phyloP scores from a whole-genome alignment of 106 monocot genomes.

The Hemerocallis citrina region DNA sequence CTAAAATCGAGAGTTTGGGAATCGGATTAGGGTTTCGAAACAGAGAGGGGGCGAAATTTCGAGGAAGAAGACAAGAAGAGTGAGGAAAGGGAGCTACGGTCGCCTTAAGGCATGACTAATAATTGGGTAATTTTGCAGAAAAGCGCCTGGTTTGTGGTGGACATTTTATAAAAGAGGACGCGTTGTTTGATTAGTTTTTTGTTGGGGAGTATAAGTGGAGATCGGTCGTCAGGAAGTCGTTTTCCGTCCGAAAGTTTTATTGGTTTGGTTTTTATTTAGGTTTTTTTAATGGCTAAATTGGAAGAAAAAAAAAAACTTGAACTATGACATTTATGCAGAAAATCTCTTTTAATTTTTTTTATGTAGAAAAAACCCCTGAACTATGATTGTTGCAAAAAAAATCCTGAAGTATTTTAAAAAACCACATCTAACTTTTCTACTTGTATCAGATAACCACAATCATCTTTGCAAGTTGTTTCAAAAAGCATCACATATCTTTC shows the following conservation, averaged over 20 bases:
- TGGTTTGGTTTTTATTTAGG: too few relatives aligned
- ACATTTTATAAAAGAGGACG: background rate
- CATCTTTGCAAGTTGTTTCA: too few relatives aligned
- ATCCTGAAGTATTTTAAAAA: too few relatives aligned
- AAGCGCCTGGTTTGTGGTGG: background rate
- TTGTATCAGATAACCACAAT: too few relatives aligned
- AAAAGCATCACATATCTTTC: too few relatives aligned
- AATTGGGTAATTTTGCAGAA: background rate
- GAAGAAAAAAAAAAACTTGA: too few relatives aligned
- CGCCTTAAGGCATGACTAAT: background rate
- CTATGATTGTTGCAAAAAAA: too few relatives aligned
- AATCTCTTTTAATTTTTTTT: too few relatives aligned
- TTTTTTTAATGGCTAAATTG: too few relatives aligned
- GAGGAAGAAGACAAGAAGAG: background rate
- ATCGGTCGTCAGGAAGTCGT: background rate
- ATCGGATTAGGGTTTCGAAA: slow-evolving; percentile 4
- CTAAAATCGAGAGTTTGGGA: background rate
- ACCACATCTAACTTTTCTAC: too few relatives aligned
- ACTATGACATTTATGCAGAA: too few relatives aligned
- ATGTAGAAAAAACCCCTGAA: too few relatives aligned
- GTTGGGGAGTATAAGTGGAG: background rate
- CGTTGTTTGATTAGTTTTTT: background rate
- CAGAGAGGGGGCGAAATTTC: background rate
- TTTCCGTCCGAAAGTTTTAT: background rate
- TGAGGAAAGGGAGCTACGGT: background rate